Evolutionary conservation across 2,329 filamentous ascomycete genomes (phyloP).

Genomic region (Colletotrichum chlorophyti): DNA sequence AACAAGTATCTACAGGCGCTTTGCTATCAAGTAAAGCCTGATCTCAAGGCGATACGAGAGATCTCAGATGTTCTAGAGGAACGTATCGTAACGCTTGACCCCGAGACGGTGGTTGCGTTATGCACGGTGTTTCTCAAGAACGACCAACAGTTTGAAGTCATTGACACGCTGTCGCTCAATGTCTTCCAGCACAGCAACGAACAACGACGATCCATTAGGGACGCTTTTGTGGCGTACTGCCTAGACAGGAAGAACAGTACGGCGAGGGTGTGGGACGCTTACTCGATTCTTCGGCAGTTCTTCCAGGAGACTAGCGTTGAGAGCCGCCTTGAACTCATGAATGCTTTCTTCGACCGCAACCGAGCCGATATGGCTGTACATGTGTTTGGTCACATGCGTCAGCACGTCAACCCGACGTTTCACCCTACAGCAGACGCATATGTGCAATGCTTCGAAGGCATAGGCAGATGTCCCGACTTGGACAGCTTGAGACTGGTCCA

Average conservation of each 20-base stretch:
- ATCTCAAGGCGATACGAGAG: constrained; percentile 75
- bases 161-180: constrained; percentile 82
- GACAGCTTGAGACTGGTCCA: constrained; percentile 76
- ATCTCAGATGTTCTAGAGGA: constrained; percentile 77
- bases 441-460: constrained; percentile 76
- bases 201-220: constrained; percentile 72
- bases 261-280: constrained; percentile 68
- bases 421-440: constrained; percentile 80
- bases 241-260: constrained; percentile 67
- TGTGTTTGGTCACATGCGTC: constrained; percentile 94
- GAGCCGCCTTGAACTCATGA: constrained; percentile 77
- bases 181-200: constrained; percentile 72
- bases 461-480: constrained; percentile 59
- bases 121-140: constrained; percentile 76
- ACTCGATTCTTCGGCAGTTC: constrained; percentile 70
- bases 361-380: constrained; percentile 85
- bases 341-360: constrained; percentile 77
- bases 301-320: constrained; percentile 71
- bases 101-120: constrained; percentile 77
- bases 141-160: constrained; percentile 79
- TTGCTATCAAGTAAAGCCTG: constrained; percentile 63
- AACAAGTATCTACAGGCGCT: constrained; percentile 78
- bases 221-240: constrained; percentile 72
- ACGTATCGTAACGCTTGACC: constrained; percentile 71
- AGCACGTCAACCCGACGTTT: constrained; percentile 66